A percentile compares a stretch with the other conserved stretches of the same genome.
phyloP scores from a whole-genome alignment of 2,329 filamentous ascomycete species.

The Ophiocordyceps robertsii region DNA sequence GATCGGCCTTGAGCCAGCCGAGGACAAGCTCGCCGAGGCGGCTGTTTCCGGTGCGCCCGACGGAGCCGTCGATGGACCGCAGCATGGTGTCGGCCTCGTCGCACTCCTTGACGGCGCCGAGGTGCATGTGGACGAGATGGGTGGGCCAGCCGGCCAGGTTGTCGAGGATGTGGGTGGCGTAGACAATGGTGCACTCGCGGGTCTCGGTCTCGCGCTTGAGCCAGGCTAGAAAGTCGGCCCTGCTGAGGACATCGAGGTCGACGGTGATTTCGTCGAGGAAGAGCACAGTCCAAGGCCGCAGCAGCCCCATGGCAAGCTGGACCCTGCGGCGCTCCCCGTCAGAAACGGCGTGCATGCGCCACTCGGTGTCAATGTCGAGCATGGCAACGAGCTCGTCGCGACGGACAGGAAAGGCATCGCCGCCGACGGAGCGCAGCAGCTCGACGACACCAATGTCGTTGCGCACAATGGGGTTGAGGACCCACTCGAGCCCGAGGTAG shows the following conservation, averaged over 20 bases:
- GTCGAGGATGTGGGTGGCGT: constrained; percentile 94
- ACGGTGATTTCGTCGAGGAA: constrained; percentile 95
- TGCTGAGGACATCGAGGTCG: constrained; percentile 77
- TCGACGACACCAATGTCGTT: constrained; percentile 88
- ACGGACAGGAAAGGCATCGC: constrained; percentile 66
- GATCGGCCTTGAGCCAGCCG: constrained; percentile 71
- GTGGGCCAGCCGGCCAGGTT: constrained; percentile 92
- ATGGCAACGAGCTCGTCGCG: constrained; percentile 79
- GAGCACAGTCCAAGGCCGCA: constrained; percentile 83
- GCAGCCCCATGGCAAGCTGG: constrained; percentile 88
- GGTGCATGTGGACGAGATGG: constrained; percentile 88
- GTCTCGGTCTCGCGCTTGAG: constrained; percentile 75
- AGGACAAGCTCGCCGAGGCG: constrained; percentile 78
- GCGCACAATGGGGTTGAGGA: constrained; percentile 89
- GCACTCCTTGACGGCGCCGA: constrained; percentile 80
- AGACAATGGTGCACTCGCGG: constrained; percentile 81
- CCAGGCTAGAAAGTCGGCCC: constrained; percentile 75
- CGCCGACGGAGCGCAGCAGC: constrained; percentile 73
- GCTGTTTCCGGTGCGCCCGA: constrained; percentile 52
- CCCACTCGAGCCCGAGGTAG: constrained; percentile 96
- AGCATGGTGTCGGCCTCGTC: constrained; percentile 61
- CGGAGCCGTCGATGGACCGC: constrained; percentile 27
- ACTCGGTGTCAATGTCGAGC: constrained; percentile 79
- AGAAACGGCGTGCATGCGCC: constrained; percentile 92
- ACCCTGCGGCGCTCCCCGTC: constrained; percentile 87